phyloP scores from a whole-genome alignment of 805 yeast species.

The Kregervanrija fluxuum region DNA sequence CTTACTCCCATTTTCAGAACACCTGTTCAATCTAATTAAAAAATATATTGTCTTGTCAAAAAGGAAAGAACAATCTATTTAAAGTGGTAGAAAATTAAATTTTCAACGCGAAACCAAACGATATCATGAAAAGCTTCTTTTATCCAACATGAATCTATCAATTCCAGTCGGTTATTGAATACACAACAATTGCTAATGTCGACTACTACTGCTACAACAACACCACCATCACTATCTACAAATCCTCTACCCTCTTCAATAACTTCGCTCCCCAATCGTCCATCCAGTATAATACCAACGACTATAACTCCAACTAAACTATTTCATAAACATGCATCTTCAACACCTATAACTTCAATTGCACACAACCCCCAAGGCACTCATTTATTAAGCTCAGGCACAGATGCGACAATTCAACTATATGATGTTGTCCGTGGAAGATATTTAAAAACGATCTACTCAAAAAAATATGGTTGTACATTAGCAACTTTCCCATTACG shows the following conservation, averaged over 20 bases:
- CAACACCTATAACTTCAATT: constrained; percentile 57
- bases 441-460: constrained; percentile 59
- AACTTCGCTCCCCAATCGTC: neutral
- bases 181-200: no score
- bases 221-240: neutral
- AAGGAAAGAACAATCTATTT: no score
- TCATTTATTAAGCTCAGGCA: constrained; percentile 65
- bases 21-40: no score
- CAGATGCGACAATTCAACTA: constrained; percentile 75
- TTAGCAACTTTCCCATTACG: constrained; percentile 64
- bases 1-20: no score
- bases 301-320: constrained; percentile 29
- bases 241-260: neutral
- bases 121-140: no score
- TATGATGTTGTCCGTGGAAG: constrained; percentile 70
- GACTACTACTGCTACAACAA: neutral
- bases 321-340: constrained; percentile 33
- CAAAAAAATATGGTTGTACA: constrained; percentile 90
- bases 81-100: no score
- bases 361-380: constrained; percentile 84
- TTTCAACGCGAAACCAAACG: no score
- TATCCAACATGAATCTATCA: no score
- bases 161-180: no score
- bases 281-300: neutral
- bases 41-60: no score